A percentile compares a stretch with the other conserved stretches of the same genome.
These are phyloP conservation scores for Exophiala dermatitidis DNA, from an alignment of 2,329 filamentous ascomycete species.

Conservation along the genomic window DNA sequence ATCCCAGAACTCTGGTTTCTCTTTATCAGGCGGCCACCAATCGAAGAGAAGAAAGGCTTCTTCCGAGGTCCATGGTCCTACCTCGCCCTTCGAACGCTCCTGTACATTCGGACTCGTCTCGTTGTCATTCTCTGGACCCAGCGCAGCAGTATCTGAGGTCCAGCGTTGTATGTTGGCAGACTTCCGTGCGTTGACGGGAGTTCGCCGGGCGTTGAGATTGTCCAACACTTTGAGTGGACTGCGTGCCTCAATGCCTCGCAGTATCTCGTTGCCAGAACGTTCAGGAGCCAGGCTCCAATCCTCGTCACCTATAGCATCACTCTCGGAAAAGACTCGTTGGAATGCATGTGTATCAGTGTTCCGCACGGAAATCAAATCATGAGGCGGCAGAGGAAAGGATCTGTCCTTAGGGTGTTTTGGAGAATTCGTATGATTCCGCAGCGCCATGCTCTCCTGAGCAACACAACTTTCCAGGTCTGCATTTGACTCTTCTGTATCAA, in stretches of 20 bases:
- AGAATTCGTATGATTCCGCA: not conserved
- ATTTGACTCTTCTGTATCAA: not conserved
- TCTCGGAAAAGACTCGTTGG: conserved; percentile 18
- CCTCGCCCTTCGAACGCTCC: conserved; percentile 1
- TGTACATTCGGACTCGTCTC: not conserved
- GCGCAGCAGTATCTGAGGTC: conserved; percentile 13
- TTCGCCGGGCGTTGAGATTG: conserved; percentile 5
- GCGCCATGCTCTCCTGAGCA: no score
- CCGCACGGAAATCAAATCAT: not conserved
- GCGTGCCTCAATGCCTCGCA: not conserved
- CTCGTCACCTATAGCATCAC: conserved; percentile 14
- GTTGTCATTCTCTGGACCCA: not conserved
- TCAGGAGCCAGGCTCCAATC: not conserved
- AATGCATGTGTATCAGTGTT: conserved; percentile 6
- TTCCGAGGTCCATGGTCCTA: conserved; percentile 27
- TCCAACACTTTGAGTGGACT: conserved; percentile 8
- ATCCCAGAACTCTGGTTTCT: conserved; percentile 19
- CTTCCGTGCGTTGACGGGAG: conserved; percentile 3
- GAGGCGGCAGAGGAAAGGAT: not conserved
- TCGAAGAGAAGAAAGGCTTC: conserved; percentile 27
- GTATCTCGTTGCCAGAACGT: not conserved
- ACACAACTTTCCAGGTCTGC: no score
- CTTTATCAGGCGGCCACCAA: conserved; percentile 22
- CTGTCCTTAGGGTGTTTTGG: not conserved
- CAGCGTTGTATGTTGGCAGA: conserved; percentile 14